Conservation (phyloP, 768 basidiomycete species). For the Mycena crocata region DNA sequence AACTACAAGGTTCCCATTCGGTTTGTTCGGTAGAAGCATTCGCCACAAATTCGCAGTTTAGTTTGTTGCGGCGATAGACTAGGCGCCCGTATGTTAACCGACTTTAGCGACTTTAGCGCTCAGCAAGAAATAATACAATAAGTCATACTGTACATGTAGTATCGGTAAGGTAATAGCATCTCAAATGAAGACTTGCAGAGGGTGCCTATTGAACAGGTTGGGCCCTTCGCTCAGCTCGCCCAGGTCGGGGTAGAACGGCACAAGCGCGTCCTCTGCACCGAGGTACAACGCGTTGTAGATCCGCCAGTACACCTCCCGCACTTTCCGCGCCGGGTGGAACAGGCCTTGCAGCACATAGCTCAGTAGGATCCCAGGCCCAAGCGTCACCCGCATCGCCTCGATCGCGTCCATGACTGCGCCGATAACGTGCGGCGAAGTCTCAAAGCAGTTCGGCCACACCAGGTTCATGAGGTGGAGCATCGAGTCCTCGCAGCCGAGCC, state of each 20-base stretch:
- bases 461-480: conserved; percentile 98
- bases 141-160: conserved; percentile 5
- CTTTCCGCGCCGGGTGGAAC: conserved; percentile 97
- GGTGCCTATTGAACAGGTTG: conserved; percentile 89
- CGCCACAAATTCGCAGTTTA: neutral
- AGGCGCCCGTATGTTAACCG: neutral
- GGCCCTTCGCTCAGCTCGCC: conserved; percentile 91
- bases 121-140: conserved; percentile 14
- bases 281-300: conserved; percentile 95
- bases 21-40: neutral
- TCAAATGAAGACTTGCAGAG: conserved; percentile 86
- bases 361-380: conserved; percentile 93
- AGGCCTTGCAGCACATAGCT: conserved; percentile 95
- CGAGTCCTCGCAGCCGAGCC: conserved; percentile 97
- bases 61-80: neutral
- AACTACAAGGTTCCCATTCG: neutral
- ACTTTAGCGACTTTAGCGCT: too few relatives aligned
- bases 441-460: conserved; percentile 99
- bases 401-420: conserved; percentile 98
- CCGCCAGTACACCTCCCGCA: conserved; percentile 98
- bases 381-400: conserved; percentile 95
- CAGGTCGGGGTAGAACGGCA: conserved; percentile 95
- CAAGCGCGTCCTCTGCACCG: conserved; percentile 90
- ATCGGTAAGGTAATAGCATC: conserved; percentile 5
- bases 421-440: conserved; percentile 98